Base-by-base conservation (phyloP, 108 stramenopile species). In the Bacterosira constricta region DNA sequence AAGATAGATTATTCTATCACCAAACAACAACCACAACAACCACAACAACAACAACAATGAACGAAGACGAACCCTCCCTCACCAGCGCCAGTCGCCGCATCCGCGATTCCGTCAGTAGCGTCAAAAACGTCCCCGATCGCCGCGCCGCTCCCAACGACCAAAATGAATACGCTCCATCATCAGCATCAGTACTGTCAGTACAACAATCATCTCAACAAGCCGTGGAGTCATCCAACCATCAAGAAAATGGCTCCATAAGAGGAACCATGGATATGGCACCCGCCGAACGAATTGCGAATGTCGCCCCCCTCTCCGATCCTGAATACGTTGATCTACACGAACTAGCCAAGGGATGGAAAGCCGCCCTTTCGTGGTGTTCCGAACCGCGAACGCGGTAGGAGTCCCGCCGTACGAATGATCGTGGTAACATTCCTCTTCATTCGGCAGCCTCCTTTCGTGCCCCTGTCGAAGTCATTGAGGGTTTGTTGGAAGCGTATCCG, bases 291-390 rank as follows among this genome's bases (percentile, higher is more conserved):
- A 65, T 49, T 12, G 23, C 69, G 46, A 30, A 44, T 47, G 29
- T 27, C 8, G 60, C 69, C 10, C 46, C 64, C 20, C 23, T 52
- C 50, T 50, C 47, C 18, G 74, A 70, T 23, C 61, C 75, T 0
- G 80, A 83, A 51, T 85, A 80, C 49, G 83, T 88, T 23, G 90
- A 91, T 53, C 75, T 94, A 21, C 90, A 94, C 38, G 93, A 94
- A 66, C 44, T 94, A 9, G 89, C 90, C 46, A 91, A 94, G 72
- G 93, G 93, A 36, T 94, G 93, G 93, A 92, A 92, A 54, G 93
- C 93, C 3, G 93, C 93, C 26, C 85, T 94, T 47, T 70, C 83
- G 9, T 83, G 90, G 53, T 83, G 89, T 34, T 86, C 81, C 17
- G 93, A 94, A 72, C 89, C 90, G 30, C 79, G 88, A 0, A 90